Evolutionary conservation across 2,329 filamentous ascomycete species (phyloP).

Genomic region (Stemphylium vesicarium): DNA sequence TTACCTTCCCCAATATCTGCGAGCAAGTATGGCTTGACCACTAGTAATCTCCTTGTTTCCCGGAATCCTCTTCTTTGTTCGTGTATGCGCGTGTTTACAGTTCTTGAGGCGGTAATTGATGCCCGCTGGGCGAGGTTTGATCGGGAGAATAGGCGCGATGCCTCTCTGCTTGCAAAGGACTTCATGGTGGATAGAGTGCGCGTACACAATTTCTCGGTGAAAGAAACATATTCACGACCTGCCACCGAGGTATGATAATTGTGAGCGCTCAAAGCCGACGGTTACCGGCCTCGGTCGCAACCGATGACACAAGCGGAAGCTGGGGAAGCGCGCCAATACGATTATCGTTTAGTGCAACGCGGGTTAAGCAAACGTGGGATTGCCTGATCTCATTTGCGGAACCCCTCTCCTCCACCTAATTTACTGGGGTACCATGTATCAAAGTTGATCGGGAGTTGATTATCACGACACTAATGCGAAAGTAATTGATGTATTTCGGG

Average conservation of each 20-base stretch:
- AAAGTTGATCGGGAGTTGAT: neutral
- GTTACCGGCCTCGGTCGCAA: constrained; percentile 21
- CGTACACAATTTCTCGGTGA: constrained; percentile 15
- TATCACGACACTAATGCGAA: neutral
- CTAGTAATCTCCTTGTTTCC: constrained; percentile 44
- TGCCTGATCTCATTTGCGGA: neutral
- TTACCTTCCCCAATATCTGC: constrained; percentile 86
- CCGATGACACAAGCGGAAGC: constrained; percentile 23
- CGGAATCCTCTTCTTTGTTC: constrained; percentile 49
- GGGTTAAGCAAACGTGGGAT: constrained; percentile 24
- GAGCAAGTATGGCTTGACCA: constrained; percentile 79
- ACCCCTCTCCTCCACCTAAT: neutral
- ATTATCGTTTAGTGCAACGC: constrained; percentile 16
- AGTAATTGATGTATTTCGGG: too few species aligned
- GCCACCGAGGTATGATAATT: constrained; percentile 25
- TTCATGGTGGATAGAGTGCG: constrained; percentile 36
- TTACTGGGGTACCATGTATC: neutral
- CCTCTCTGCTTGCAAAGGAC: constrained; percentile 39
- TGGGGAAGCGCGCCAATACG: constrained; percentile 21
- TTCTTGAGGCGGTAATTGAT: constrained; percentile 33
- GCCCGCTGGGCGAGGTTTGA: constrained; percentile 26
- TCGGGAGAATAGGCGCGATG: constrained; percentile 35
- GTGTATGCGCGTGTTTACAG: constrained; percentile 27
- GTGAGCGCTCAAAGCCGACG: constrained; percentile 27
- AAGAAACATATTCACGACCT: constrained; percentile 34